A percentile compares a stretch with the other conserved stretches of the same genome.
Evolutionary conservation across 1,284 basidiomycete species (phyloP).

Genomic region (Pseudozyma thailandica): DNA sequence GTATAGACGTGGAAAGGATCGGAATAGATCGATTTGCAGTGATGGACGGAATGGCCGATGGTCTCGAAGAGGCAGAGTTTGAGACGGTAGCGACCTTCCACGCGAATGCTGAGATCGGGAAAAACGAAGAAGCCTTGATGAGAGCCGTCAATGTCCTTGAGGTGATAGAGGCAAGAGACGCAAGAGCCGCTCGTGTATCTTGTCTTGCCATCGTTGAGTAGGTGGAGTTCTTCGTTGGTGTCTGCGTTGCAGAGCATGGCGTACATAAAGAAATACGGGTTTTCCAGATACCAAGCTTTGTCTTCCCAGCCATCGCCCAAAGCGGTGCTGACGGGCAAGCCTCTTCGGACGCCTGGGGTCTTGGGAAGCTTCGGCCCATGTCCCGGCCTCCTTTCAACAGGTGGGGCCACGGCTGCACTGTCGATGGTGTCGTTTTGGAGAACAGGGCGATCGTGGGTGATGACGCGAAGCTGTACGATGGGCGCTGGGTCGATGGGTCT

Average conservation of each 20-base stretch:
- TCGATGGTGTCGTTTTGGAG: conserved; percentile 21
- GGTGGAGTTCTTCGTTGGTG: conserved; percentile 85
- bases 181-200: conserved; percentile 87
- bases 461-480: conserved; percentile 90
- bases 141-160: conserved; percentile 86
- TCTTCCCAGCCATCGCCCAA: conserved; percentile 64
- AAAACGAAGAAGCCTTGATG: conserved; percentile 74
- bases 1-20: conserved; percentile 63
- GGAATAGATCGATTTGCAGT: conserved; percentile 65
- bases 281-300: conserved; percentile 66
- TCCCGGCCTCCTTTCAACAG: conserved; percentile 36
- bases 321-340: conserved; percentile 53
- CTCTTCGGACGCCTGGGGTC: conserved; percentile 42
- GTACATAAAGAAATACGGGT: conserved; percentile 65
- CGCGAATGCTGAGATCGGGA: conserved; percentile 71
- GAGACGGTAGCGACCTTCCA: conserved; percentile 85
- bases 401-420: conserved; percentile 24
- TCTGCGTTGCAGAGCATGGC: conserved; percentile 64
- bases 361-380: conserved; percentile 29
- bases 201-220: conserved; percentile 91
- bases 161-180: conserved; percentile 91
- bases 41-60: conserved; percentile 72
- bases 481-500: conserved; percentile 95
- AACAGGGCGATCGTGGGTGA: conserved; percentile 70
- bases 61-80: conserved; percentile 88